A percentile compares a stretch with the other conserved stretches of the same genome.
phyloP scores from a whole-genome alignment of 202 grass and related monocot genomes.

The Setaria viridis region DNA sequence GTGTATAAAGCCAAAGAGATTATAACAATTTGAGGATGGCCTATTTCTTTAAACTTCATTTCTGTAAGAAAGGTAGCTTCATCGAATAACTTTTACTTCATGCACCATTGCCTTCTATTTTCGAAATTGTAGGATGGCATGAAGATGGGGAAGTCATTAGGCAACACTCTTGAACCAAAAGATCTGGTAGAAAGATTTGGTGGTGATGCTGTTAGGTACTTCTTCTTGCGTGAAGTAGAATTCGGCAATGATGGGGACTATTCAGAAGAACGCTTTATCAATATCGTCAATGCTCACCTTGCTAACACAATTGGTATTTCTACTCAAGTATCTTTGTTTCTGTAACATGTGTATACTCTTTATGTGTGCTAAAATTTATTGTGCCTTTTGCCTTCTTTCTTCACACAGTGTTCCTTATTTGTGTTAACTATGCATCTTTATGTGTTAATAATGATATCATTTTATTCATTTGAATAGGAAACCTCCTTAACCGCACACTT shows the following conservation, averaged over 20 bases:
- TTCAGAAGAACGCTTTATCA: slow-evolving; percentile 93
- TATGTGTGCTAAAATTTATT: neutral
- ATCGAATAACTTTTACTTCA: slow-evolving; percentile 53
- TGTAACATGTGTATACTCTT: slow-evolving; percentile 5
- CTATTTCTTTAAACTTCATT: slow-evolving; percentile 18
- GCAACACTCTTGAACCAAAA: slow-evolving; percentile 95
- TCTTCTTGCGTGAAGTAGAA: slow-evolving; percentile 97
- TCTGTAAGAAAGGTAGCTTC: slow-evolving; percentile 12
- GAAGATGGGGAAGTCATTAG: slow-evolving; percentile 99
- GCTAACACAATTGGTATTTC: slow-evolving; percentile 91
- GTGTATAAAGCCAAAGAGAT: neutral
- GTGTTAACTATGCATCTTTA: slow-evolving; percentile 1
- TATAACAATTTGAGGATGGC: neutral
- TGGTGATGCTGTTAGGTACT: slow-evolving; percentile 90
- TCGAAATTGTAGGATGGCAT: slow-evolving; percentile 95
- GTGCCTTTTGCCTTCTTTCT: slow-evolving; percentile 27
- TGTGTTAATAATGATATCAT: slow-evolving; percentile 31
- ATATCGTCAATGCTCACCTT: slow-evolving; percentile 96
- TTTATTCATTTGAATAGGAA: slow-evolving; percentile 61
- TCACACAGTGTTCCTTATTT: slow-evolving; percentile 3
- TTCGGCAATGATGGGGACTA: slow-evolving; percentile 97
- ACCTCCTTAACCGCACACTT: slow-evolving; percentile 96
- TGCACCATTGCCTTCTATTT: slow-evolving; percentile 57
- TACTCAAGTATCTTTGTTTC: slow-evolving; percentile 23
- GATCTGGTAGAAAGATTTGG: slow-evolving; percentile 89